phyloP scores from a whole-genome alignment of 164 flowering plant species.

The Tetrastigma voinierianum region DNA sequence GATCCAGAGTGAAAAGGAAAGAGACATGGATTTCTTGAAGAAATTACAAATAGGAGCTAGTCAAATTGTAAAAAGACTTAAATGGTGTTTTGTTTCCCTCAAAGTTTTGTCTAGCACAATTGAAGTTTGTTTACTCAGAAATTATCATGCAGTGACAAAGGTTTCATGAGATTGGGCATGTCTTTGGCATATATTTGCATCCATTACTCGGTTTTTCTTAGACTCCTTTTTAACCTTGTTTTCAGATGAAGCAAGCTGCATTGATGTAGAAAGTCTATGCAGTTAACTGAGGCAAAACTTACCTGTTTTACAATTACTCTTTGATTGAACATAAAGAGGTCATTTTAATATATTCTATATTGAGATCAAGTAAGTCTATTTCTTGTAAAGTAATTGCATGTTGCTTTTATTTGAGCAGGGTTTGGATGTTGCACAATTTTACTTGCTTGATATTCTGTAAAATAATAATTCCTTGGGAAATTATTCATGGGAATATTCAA shows the following conservation, averaged over 20 bases:
- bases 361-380: too few relatives aligned
- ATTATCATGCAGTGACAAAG: too few relatives aligned
- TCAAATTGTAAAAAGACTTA: constrained; percentile 23
- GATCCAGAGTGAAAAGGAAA: constrained; percentile 66
- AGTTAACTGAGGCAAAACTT: constrained; percentile 76
- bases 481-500: too few relatives aligned
- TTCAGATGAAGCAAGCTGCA: constrained; percentile 43
- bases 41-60: constrained; percentile 29
- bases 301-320: constrained; percentile 66
- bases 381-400: too few relatives aligned
- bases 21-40: constrained; percentile 43
- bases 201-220: not conserved
- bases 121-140: too few relatives aligned
- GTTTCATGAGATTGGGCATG: too few relatives aligned
- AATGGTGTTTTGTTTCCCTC: too few relatives aligned
- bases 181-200: not conserved
- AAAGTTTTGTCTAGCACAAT: too few relatives aligned
- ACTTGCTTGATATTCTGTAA: too few relatives aligned
- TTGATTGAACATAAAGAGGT: constrained; percentile 39
- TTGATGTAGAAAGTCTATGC: constrained; percentile 56
- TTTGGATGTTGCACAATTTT: too few relatives aligned
- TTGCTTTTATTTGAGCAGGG: too few relatives aligned
- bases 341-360: not conserved
- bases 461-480: too few relatives aligned
- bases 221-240: not conserved